Percentiles rank a stretch among this genome's conserved stretches.
Evolutionary conservation across 2,329 filamentous ascomycete species (phyloP).

Genomic region (Apiospora sp.): DNA sequence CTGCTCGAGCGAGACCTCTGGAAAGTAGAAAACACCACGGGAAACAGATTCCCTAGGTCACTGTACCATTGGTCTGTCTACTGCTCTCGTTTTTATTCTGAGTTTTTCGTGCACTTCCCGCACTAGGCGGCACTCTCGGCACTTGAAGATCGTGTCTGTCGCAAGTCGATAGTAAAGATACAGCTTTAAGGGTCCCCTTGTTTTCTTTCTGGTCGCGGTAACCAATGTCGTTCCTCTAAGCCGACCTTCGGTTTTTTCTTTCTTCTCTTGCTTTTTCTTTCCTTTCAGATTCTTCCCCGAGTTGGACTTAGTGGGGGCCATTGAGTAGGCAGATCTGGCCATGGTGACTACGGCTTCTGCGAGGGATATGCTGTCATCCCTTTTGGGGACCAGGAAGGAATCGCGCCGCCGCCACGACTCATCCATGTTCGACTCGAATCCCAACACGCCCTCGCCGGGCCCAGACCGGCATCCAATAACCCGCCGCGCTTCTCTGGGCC

Average conservation of each 20-base stretch:
- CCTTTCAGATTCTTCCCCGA: background rate
- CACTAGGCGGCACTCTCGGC: background rate
- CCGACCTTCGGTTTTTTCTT: background rate
- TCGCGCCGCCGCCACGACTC: constrained; percentile 36
- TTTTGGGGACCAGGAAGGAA: constrained; percentile 38
- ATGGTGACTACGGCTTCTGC: constrained; percentile 28
- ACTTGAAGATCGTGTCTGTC: background rate
- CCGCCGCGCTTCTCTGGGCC: constrained; percentile 36
- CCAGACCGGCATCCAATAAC: constrained; percentile 38
- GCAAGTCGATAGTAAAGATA: constrained; percentile 1
- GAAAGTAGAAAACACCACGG: constrained; percentile 13
- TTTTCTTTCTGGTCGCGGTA: constrained; percentile 6
- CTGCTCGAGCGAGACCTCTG: background rate
- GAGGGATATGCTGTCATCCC: constrained; percentile 43
- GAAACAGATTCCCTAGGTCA: constrained; percentile 2
- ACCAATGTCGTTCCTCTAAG: constrained; percentile 11
- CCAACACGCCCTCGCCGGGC: constrained; percentile 39
- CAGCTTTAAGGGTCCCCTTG: constrained; percentile 2
- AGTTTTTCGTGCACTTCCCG: background rate
- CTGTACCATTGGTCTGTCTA: background rate
- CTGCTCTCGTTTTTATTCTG: background rate
- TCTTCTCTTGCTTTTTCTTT: background rate
- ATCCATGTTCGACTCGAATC: constrained; percentile 35
- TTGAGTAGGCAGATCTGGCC: constrained; percentile 16
- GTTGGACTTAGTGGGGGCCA: background rate